Conservation (phyloP, 78 protist species). For the slime mould (Dictyostelium discoideum) region DNA sequence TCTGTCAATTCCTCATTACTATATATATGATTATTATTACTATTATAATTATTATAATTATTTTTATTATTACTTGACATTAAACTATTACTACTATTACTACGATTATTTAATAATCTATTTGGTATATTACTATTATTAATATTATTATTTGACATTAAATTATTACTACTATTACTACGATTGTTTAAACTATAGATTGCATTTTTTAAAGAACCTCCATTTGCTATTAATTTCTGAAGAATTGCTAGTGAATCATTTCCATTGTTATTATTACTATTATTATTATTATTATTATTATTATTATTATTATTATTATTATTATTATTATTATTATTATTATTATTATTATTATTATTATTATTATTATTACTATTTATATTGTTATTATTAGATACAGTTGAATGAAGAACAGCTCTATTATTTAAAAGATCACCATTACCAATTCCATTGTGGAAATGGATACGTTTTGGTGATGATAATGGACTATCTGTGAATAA, state of each 20-base stretch:
- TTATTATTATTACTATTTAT: not conserved
- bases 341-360: not conserved
- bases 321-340: not conserved
- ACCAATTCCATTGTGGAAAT: not conserved
- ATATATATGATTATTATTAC: not conserved
- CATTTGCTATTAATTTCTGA: slow-evolving; percentile 24
- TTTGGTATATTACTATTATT: not conserved
- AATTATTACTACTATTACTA: not conserved
- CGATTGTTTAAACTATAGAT: slow-evolving; percentile 5
- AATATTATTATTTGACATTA: not conserved
- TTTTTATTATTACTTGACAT: not conserved
- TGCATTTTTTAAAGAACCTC: slow-evolving; percentile 20
- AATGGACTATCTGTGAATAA: slow-evolving; percentile 16
- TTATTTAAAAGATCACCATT: not conserved
- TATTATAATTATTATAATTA: not conserved
- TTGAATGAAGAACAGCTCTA: not conserved
- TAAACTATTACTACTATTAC: not conserved
- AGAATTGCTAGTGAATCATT: slow-evolving; percentile 4
- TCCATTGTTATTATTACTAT: not conserved
- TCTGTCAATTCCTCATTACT: not conserved
- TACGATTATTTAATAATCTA: not conserved
- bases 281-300: slow-evolving; percentile 7
- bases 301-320: slow-evolving; percentile 11
- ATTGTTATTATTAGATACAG: not conserved
- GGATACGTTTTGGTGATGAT: slow-evolving; percentile 37